A percentile compares a stretch with the other conserved stretches of the same genome.
Conservation (phyloP, 2,329 filamentous ascomycete species). For the Neonectria hederae region DNA sequence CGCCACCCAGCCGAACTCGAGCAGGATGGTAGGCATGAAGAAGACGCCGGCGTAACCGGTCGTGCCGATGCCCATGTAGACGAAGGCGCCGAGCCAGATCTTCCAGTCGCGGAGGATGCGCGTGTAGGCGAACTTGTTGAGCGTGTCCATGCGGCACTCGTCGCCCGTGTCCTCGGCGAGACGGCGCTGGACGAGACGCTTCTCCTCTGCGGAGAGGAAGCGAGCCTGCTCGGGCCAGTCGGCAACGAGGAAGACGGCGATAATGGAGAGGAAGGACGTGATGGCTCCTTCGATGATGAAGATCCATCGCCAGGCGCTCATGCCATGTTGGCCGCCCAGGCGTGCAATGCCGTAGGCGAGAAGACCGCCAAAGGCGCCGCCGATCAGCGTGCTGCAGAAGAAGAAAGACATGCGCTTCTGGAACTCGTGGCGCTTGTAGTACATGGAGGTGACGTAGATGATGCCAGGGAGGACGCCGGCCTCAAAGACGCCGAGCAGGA, state of each 20-base stretch:
- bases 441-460: conserved; percentile 58
- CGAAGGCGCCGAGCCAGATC: conserved; percentile 52
- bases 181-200: conserved; percentile 52
- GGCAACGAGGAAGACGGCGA: conserved; percentile 37
- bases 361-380: conserved; percentile 56
- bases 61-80: conserved; percentile 53
- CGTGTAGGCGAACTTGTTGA: conserved; percentile 57
- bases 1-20: conserved; percentile 48
- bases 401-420: conserved; percentile 57
- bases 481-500: conserved; percentile 53
- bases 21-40: conserved; percentile 52
- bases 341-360: conserved; percentile 59
- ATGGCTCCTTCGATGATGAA: conserved; percentile 45
- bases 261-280: conserved; percentile 34
- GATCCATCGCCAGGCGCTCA: conserved; percentile 59
- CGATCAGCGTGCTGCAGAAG: conserved; percentile 54
- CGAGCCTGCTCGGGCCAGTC: conserved; percentile 45
- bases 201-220: conserved; percentile 58
- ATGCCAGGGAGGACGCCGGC: conserved; percentile 49
- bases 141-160: conserved; percentile 59
- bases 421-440: conserved; percentile 60
- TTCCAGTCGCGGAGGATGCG: conserved; percentile 59
- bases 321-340: conserved; percentile 54
- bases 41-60: conserved; percentile 55
- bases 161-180: conserved; percentile 54